These are phyloP conservation scores for Gaeumannomyces tritici DNA, from an alignment of 2,329 filamentous ascomycete genomes.

Conservation along the genomic window DNA sequence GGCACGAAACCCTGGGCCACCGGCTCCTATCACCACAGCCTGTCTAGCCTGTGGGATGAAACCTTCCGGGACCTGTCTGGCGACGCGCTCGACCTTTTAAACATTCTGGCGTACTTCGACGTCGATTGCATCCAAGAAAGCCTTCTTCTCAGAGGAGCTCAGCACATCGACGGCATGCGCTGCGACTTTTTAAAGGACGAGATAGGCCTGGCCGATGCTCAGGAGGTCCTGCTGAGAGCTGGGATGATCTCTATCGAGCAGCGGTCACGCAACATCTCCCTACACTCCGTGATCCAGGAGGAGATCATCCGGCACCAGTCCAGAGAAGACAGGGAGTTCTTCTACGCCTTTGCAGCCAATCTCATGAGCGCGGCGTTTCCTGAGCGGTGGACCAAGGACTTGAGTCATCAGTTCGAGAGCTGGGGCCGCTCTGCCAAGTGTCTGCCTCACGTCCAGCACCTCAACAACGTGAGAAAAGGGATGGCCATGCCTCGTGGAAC, in stretches of 20 bases:
- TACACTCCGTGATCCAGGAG: not conserved
- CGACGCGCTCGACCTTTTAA: constrained; percentile 12
- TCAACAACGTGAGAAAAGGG: constrained; percentile 12
- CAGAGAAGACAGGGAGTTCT: not conserved
- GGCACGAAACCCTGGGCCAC: constrained; percentile 7
- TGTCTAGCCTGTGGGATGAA: constrained; percentile 19
- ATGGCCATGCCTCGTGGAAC: constrained; percentile 6
- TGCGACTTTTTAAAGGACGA: not conserved
- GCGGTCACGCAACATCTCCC: not conserved
- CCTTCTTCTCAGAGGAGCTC: constrained; percentile 12
- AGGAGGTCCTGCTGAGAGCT: not conserved
- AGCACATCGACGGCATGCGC: constrained; percentile 2
- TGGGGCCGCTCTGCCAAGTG: constrained; percentile 19
- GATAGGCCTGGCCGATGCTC: not conserved
- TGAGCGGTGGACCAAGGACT: constrained; percentile 14
- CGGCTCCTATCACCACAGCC: constrained; percentile 17
- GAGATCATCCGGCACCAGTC: not conserved
- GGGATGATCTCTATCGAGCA: not conserved
- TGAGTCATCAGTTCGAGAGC: constrained; percentile 15
- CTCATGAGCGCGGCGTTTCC: constrained; percentile 17
- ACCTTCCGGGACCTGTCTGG: constrained; percentile 14
- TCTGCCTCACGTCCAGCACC: constrained; percentile 18
- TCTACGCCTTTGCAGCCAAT: constrained; percentile 5
- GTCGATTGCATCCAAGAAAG: constrained; percentile 16
- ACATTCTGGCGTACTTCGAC: constrained; percentile 18